phyloP scores from a whole-genome alignment of 1,284 basidiomycete genomes.

The Pisolithus thermaeus region DNA sequence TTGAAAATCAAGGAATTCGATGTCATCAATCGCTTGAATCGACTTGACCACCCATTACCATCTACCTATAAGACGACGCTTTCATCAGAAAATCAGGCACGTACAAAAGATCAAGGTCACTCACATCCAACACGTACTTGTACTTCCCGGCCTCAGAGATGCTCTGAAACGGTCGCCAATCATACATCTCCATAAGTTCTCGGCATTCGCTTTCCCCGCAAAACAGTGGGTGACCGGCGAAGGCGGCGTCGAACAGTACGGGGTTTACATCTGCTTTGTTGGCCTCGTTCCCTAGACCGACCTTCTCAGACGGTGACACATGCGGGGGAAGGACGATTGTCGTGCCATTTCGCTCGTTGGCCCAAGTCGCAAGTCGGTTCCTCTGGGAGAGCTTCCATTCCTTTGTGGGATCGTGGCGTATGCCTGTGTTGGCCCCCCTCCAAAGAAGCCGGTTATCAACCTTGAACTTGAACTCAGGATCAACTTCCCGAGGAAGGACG shows the following conservation, averaged over 20 bases:
- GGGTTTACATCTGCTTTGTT: conserved; percentile 36
- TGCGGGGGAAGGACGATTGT: conserved; percentile 24
- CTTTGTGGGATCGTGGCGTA: conserved; percentile 36
- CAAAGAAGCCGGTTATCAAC: conserved; percentile 50
- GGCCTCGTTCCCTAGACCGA: conserved; percentile 36
- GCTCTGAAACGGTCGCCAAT: conserved; percentile 40
- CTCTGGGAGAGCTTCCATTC: conserved; percentile 52
- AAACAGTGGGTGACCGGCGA: conserved; percentile 43
- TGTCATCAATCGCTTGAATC: conserved; percentile 59
- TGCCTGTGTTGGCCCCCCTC: conserved; percentile 60
- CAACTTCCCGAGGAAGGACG: conserved; percentile 31
- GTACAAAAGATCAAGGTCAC: background rate
- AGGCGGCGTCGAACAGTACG: conserved; percentile 48
- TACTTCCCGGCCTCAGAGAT: conserved; percentile 33
- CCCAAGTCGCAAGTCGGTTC: conserved; percentile 30
- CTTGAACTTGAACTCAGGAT: conserved; percentile 51
- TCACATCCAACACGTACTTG: conserved; percentile 9
- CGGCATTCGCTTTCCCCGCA: conserved; percentile 40
- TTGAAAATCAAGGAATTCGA: conserved; percentile 56
- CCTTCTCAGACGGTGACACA: conserved; percentile 8
- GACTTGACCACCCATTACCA: conserved; percentile 61
- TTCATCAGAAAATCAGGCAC: background rate
- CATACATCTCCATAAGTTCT: conserved; percentile 38
- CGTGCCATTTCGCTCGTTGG: conserved; percentile 31
- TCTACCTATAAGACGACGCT: conserved; percentile 34